A percentile compares a stretch with the other conserved stretches of the same genome.
Conservation (phyloP, 805 yeast genomes). For the Soucietia sequanensis region DNA sequence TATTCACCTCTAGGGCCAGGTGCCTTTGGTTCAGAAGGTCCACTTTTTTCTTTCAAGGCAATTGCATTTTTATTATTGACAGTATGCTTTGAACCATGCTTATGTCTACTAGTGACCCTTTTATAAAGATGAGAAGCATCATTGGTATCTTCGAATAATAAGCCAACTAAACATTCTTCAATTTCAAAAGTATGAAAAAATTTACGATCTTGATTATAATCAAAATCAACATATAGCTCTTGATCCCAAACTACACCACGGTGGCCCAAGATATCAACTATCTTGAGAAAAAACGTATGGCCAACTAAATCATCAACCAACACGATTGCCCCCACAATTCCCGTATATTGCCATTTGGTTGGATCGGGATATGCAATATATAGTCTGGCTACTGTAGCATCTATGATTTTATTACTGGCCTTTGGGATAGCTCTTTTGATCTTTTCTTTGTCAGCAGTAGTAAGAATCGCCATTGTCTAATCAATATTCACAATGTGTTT, state of each 20-base stretch:
- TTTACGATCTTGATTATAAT: conserved; percentile 89
- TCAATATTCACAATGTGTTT: too few relatives aligned
- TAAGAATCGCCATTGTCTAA: conserved; percentile 36
- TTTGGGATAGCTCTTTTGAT: conserved; percentile 88
- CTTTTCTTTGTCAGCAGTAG: conserved; percentile 74
- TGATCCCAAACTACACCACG: conserved; percentile 97
- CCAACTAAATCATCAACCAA: conserved; percentile 93
- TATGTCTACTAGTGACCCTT: conserved; percentile 69
- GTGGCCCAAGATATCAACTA: conserved; percentile 80
- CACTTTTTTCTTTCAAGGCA: conserved; percentile 57
- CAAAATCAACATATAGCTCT: conserved; percentile 83
- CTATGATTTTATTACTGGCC: conserved; percentile 80
- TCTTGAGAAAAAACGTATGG: conserved; percentile 84
- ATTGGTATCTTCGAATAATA: conserved; percentile 80
- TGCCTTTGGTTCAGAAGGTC: conserved; percentile 21
- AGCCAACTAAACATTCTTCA: conserved; percentile 84
- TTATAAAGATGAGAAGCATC: conserved; percentile 88
- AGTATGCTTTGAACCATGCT: conserved; percentile 86
- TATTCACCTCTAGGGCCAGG: conserved; percentile 70
- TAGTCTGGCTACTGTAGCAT: conserved; percentile 85
- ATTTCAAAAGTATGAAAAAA: conserved; percentile 94
- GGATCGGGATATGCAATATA: conserved; percentile 89
- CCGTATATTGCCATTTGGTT: conserved; percentile 81
- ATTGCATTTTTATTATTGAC: conserved; percentile 84
- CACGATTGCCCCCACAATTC: conserved; percentile 81